Evolutionary conservation across 1,139 yeast species (phyloP), one percentile per base, ranked within the genome.

Genomic region (Casaregolazyma lundiana): DNA sequence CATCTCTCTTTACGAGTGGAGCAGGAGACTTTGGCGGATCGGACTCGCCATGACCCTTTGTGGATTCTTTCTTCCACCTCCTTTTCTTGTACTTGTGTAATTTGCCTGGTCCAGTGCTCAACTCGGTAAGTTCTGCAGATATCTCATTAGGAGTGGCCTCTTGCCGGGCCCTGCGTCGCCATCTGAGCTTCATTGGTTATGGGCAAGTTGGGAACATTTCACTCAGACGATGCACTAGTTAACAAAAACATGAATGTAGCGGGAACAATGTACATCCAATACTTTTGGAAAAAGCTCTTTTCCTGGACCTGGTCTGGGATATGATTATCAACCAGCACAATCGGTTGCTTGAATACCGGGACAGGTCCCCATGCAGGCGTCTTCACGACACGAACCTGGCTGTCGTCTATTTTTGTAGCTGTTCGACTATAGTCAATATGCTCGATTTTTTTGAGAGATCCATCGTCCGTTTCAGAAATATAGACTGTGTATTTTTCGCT

Each of bases 221-320:
- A 26, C 41, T 34, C 34, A 16, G 35, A 35, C 13, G 43, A 50
- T 6, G 61, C 61, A n/a, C 64, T 63, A 16, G 57, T 47, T 2
- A 61, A 40, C 49, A 64, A 21, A 40, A 66, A 30, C 50, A 67
- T 49, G 8, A 66, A 42, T 4, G 57, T 53, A 11, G 58, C 45
- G 1, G 70, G 71, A 3, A 66, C 56, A 40, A 67, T 45, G 46
- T 63, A 66, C 47, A 63, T 55, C 69, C 72, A 68, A 53, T 68
- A 67, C 51, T 68, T 66, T 49, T 66, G 68, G 40, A 68, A 38
- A 45, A 68, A 66, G 13, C 67, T 45, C 52, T 63, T 58, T 34
- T 57, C 61, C 1, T 47, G 53, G 44, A 55, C 62, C 16, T 54
- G 59, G 35, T 55, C 59, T 3, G 59, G 56, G 16, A 57, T 47